A percentile compares a stretch with the other conserved stretches of the same genome.
Evolutionary conservation across 2,329 filamentous ascomycete genomes (phyloP).

Genomic region (Decorospora gaudefroyi): DNA sequence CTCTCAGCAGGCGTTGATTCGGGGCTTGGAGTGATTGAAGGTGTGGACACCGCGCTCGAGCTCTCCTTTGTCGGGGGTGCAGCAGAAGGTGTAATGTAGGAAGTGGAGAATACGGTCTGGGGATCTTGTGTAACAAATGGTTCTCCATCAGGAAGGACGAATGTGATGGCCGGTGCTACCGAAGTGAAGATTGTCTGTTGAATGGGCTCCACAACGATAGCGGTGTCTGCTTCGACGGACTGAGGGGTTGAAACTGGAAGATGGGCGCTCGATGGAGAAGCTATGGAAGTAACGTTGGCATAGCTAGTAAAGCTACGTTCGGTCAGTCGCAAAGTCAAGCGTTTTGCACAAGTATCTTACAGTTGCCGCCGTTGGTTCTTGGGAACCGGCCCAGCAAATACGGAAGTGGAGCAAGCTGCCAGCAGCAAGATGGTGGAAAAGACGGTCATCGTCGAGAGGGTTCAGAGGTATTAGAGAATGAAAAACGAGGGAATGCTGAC

Average conservation of each 20-base stretch:
- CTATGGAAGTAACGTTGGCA: conserved; percentile 25
- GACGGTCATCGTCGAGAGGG: conserved; percentile 34
- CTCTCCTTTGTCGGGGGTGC: conserved; percentile 16
- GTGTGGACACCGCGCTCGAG: conserved; percentile 16
- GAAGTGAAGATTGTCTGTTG: conserved; percentile 35
- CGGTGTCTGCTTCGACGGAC: conserved; percentile 37
- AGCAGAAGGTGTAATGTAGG: conserved; percentile 35
- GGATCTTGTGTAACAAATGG: conserved; percentile 39
- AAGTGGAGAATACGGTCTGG: conserved; percentile 38
- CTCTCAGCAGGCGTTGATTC: conserved; percentile 11
- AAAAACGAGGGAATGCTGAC: conserved; percentile 15
- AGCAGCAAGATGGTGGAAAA: conserved; percentile 41
- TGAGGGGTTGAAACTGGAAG: not conserved
- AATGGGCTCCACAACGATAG: conserved; percentile 42
- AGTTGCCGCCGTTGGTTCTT: conserved; percentile 31
- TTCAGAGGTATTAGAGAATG: conserved; percentile 26
- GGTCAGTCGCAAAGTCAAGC: conserved; percentile 14
- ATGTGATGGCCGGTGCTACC: conserved; percentile 39
- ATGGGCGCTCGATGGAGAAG: not conserved
- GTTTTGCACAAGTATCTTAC: conserved; percentile 26
- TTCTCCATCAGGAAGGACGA: conserved; percentile 37
- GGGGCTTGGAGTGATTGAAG: conserved; percentile 9
- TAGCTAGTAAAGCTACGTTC: conserved; percentile 33
- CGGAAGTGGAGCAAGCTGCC: conserved; percentile 41
- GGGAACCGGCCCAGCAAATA: conserved; percentile 44